Percentiles rank a stretch among this genome's conserved stretches.
These are phyloP conservation scores for Colletotrichum orchidophilum DNA, from an alignment of 2,329 filamentous ascomycete species.

Conservation along the genomic window DNA sequence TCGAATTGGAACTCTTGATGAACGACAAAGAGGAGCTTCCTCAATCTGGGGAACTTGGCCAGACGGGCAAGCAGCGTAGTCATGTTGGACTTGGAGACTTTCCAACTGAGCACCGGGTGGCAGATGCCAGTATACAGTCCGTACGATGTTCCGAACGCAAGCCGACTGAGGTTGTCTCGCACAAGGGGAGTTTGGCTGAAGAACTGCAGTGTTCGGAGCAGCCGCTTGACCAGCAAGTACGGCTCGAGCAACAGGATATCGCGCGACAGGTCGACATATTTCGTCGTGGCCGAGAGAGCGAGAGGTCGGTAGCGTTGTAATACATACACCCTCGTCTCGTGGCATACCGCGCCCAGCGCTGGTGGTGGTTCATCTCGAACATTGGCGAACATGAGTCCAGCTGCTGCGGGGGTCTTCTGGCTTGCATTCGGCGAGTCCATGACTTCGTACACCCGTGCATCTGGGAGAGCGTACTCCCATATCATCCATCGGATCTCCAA, in stretches of 20 bases:
- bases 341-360: slow-evolving; percentile 53
- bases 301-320: slow-evolving; percentile 55
- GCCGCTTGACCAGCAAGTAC: slow-evolving; percentile 56
- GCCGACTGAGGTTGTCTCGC: slow-evolving; percentile 48
- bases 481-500: slow-evolving; percentile 56
- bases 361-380: slow-evolving; percentile 56
- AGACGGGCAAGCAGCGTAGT: slow-evolving; percentile 51
- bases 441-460: slow-evolving; percentile 56
- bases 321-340: slow-evolving; percentile 53
- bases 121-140: slow-evolving; percentile 55
- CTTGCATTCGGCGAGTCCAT: slow-evolving; percentile 54
- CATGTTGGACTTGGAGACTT: slow-evolving; percentile 54
- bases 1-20: slow-evolving; percentile 60
- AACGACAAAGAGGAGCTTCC: slow-evolving; percentile 54
- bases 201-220: slow-evolving; percentile 56
- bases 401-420: slow-evolving; percentile 49
- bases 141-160: slow-evolving; percentile 58
- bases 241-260: slow-evolving; percentile 58
- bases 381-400: slow-evolving; percentile 58
- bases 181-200: slow-evolving; percentile 56
- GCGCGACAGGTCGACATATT: slow-evolving; percentile 55
- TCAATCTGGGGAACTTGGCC: slow-evolving; percentile 50
- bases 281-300: slow-evolving; percentile 55
- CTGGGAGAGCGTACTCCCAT: slow-evolving; percentile 56
- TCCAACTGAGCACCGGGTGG: slow-evolving; percentile 56